Evolutionary conservation across 352 stramenopile species (phyloP), one percentile per base, ranked within the genome.

Genomic region (Phytophthora pistaciae): DNA sequence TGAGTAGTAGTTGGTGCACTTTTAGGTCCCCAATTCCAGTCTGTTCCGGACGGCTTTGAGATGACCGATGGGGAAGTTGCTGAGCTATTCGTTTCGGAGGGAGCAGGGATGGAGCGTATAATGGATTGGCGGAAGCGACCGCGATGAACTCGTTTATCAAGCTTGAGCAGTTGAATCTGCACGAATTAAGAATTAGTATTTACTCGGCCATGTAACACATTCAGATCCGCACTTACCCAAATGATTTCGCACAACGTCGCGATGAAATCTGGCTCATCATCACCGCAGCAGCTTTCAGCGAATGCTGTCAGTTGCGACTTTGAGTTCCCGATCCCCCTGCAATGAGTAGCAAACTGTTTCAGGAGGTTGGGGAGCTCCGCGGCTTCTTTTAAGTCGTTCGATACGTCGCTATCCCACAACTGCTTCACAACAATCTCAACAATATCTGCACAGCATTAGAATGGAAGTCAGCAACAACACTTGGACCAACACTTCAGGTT

Each of bases 121-220:
- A 82, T 42, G 13, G 48, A 66, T 11, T 64, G 29, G 29, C 61
- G 64, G 33, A 84, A 95, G 14, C 87, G 79, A 66, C 63, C 83
- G 10, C 83, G 81, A 58, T 88, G 79, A 25, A 92, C 85, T 38
- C 79, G 53, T 60, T 89, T 92, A 25, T 91, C 83, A 46, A 92
- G 65, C 52, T 85, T 93, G 18, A 80, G 64, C 1, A 77, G 40
- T 63, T 82, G 75, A 56, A 77, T 69, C 75, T 68, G 80, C 52
- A 61, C 21, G 20, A 31, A n/a, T 29, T 7, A 10, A 8, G 29
- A 8, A 33, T 33, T 10, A 33, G 29, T 33, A 33, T 33, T 10
- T 33, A 33, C 7, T 33, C 29, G 29, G 6, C 42, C 48, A 54
- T 7, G 20, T 16, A 29, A 54, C n/a, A 16, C 63, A 56, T 31